These are phyloP conservation scores for Chamaecrista fasciculata DNA, from an alignment of 306 rosid species.

Conservation along the genomic window DNA sequence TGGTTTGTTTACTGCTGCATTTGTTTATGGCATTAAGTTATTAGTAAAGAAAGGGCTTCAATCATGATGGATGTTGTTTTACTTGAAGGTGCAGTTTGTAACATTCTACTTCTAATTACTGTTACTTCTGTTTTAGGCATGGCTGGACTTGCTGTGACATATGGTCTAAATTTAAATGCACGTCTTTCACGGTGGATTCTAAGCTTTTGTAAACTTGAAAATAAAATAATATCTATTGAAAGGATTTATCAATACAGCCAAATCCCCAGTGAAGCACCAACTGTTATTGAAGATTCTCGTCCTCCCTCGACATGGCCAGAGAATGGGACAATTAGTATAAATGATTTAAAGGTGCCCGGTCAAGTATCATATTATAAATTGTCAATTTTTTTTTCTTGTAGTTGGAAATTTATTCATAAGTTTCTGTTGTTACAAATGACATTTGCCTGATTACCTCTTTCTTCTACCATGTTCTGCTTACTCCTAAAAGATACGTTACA, in stretches of 20 bases:
- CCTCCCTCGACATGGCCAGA: conserved; percentile 91
- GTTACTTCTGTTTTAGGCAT: conserved; percentile 58
- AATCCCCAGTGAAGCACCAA: conserved; percentile 87
- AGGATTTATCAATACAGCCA: conserved; percentile 97
- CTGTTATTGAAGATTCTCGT: conserved; percentile 66
- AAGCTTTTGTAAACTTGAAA: conserved; percentile 99
- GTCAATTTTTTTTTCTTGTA: neutral
- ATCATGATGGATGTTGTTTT: conserved; percentile 2
- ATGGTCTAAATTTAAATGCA: conserved; percentile 92
- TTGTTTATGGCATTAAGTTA: neutral
- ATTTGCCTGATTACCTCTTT: too few species aligned
- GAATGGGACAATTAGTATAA: conserved; percentile 67
- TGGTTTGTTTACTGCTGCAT: neutral
- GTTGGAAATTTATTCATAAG: too few species aligned
- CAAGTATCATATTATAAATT: conserved; percentile 19
- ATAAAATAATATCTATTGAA: conserved; percentile 91
- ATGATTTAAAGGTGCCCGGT: conserved; percentile 67
- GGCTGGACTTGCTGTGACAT: conserved; percentile 99
- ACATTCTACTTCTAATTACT: conserved; percentile 25
- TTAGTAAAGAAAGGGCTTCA: neutral
- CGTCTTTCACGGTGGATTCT: conserved; percentile 99
- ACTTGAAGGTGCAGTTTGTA: conserved; percentile 1
- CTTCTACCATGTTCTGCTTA: neutral
- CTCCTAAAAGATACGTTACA: conserved; percentile 83
- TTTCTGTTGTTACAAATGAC: neutral